A percentile compares a stretch with the other conserved stretches of the same genome.
phyloP scores from a whole-genome alignment of 306 rosid genomes.

The Quercus berberidifolia region DNA sequence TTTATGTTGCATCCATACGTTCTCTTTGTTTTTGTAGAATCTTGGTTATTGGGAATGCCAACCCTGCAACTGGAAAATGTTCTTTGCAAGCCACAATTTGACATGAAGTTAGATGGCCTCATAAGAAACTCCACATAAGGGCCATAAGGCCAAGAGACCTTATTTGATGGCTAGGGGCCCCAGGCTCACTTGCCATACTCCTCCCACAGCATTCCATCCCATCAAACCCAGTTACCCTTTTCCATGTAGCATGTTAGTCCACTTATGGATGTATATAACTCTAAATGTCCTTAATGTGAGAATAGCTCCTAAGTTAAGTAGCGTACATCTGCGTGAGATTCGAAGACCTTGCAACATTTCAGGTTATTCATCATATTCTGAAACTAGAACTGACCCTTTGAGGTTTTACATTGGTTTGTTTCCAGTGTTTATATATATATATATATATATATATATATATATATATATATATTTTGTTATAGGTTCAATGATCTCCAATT shows the following conservation, averaged over 20 bases:
- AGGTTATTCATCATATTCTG: background rate
- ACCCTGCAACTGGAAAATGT: background rate
- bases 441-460: too few species aligned
- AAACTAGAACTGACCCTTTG: conserved; percentile 6
- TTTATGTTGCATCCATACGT: too few species aligned
- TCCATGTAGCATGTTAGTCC: background rate
- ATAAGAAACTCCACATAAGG: background rate
- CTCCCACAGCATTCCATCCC: background rate
- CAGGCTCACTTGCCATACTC: background rate
- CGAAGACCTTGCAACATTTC: background rate
- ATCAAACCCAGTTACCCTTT: background rate
- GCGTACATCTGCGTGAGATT: background rate
- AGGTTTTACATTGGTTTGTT: background rate
- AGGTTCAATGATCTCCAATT: conserved; percentile 7
- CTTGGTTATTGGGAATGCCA: background rate
- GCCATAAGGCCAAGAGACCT: background rate
- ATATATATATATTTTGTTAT: too few species aligned
- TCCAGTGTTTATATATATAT: too few species aligned
- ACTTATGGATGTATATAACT: background rate
- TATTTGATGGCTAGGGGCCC: background rate
- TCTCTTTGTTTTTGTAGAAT: too few species aligned
- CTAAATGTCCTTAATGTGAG: background rate
- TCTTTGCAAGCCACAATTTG: background rate
- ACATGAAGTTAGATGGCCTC: background rate
- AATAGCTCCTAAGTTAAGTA: background rate